phyloP scores from a whole-genome alignment of 2,329 filamentous ascomycete genomes.

The Phaeoacremonium minimum region DNA sequence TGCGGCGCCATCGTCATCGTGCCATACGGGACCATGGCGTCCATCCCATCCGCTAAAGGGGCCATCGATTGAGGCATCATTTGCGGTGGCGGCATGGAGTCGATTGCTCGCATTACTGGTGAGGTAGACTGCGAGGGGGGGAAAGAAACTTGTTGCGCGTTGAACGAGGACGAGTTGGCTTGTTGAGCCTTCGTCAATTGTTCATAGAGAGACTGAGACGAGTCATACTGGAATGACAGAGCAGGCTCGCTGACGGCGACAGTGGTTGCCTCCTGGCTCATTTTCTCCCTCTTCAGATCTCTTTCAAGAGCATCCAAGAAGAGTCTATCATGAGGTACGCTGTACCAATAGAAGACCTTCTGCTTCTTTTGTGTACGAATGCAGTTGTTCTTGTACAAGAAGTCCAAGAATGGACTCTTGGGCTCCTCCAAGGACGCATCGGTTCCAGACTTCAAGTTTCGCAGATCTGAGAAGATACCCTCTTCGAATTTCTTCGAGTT shows the following conservation, averaged over 20 bases:
- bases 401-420: slow-evolving; percentile 97
- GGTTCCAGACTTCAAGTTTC: slow-evolving; percentile 96
- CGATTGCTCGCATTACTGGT: slow-evolving; percentile 83
- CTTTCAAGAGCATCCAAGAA: slow-evolving; percentile 97
- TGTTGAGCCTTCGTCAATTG: slow-evolving; percentile 99
- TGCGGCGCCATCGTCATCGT: slow-evolving; percentile 66
- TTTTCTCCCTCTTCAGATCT: slow-evolving; percentile 98
- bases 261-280: slow-evolving; percentile 96
- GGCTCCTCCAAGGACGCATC: slow-evolving; percentile 98
- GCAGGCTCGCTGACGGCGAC: slow-evolving; percentile 96
- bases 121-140: slow-evolving; percentile 78
- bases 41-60: slow-evolving; percentile 60
- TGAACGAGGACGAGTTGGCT: slow-evolving; percentile 96
- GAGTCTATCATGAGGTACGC: slow-evolving; percentile 92
- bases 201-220: slow-evolving; percentile 97
- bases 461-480: slow-evolving; percentile 96
- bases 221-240: slow-evolving; percentile 98
- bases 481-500: slow-evolving; percentile 99
- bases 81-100: slow-evolving; percentile 79
- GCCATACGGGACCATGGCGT: slow-evolving; percentile 67
- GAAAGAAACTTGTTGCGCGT: slow-evolving; percentile 66
- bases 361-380: slow-evolving; percentile 99
- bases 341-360: slow-evolving; percentile 99
- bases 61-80: slow-evolving; percentile 51
- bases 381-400: slow-evolving; percentile 99